Evolutionary conservation across 208 protist species (phyloP).

Genomic region (Trypanosoma rangeli): DNA sequence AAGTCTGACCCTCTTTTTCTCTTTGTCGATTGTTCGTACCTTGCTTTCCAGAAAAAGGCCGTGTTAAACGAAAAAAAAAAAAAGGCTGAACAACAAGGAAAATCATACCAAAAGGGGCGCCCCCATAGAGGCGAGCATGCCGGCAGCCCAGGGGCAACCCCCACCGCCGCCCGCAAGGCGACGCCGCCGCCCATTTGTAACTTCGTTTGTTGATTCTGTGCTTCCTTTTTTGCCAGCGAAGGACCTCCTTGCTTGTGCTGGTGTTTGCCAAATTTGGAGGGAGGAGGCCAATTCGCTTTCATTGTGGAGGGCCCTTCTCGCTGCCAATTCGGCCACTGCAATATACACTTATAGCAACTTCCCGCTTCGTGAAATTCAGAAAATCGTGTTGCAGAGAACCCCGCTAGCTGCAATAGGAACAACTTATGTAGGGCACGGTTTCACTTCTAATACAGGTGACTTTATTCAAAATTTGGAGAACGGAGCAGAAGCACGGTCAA

Average conservation of each 20-base stretch:
- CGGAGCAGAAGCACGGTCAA: not conserved
- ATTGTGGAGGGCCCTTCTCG: slow-evolving; percentile 18
- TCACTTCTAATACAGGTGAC: not conserved
- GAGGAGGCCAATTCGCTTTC: slow-evolving; percentile 21
- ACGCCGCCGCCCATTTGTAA: slow-evolving; percentile 20
- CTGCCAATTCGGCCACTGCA: slow-evolving; percentile 4
- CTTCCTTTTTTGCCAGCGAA: slow-evolving; percentile 21
- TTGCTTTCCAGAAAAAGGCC: too few species aligned
- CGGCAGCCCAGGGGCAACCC: not conserved
- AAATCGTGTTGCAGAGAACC: not conserved
- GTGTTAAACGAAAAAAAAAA: too few species aligned
- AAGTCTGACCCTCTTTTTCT: too few species aligned
- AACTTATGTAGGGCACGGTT: not conserved
- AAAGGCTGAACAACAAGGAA: too few species aligned
- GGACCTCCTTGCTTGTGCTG: slow-evolving; percentile 20
- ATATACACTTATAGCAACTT: slow-evolving; percentile 1
- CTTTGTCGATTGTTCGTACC: too few species aligned
- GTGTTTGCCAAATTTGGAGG: slow-evolving; percentile 18
- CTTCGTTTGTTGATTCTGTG: slow-evolving; percentile 17
- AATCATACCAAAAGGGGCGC: too few species aligned
- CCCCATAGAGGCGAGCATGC: too few species aligned
- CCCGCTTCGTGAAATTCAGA: slow-evolving; percentile 15
- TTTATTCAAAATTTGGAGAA: not conserved
- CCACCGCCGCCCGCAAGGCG: slow-evolving; percentile 17
- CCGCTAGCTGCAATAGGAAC: not conserved